phyloP scores from a whole-genome alignment of 2,329 filamentous ascomycete genomes.

The Sporothrix brunneoviolacea region DNA sequence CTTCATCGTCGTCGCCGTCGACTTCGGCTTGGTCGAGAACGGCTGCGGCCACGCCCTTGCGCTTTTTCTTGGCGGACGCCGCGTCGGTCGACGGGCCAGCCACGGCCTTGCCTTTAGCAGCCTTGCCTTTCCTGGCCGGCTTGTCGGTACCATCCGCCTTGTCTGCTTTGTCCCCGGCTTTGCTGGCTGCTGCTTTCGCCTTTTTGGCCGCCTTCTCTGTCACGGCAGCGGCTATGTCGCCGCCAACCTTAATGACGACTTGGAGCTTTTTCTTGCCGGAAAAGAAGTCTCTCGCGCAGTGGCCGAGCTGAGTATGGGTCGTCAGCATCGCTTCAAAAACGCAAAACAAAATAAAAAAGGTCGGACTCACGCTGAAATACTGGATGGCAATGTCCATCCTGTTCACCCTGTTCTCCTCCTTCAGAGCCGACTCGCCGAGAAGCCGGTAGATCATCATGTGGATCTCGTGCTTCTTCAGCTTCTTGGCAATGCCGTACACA shows the following conservation, averaged over 20 bases:
- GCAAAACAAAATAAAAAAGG: conserved; percentile 15
- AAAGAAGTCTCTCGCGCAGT: conserved; percentile 37
- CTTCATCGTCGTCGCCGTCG: conserved; percentile 21
- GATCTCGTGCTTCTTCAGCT: conserved; percentile 66
- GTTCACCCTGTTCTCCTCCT: conserved; percentile 63
- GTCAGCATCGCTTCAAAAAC: not conserved
- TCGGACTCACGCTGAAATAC: conserved; percentile 57
- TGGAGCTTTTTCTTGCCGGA: conserved; percentile 37
- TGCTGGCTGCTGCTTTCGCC: not conserved
- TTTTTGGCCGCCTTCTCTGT: not conserved
- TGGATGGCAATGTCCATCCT: conserved; percentile 61
- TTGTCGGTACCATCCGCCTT: conserved; percentile 15
- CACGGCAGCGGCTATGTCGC: conserved; percentile 15
- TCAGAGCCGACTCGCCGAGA: conserved; percentile 64
- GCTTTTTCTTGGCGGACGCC: conserved; percentile 4
- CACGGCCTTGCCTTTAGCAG: conserved; percentile 16
- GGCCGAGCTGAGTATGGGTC: conserved; percentile 35
- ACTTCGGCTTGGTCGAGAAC: conserved; percentile 29
- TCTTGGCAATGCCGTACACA: conserved; percentile 61
- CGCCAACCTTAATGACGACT: conserved; percentile 33
- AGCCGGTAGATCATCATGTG: conserved; percentile 79
- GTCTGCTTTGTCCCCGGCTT: not conserved
- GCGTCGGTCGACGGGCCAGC: conserved; percentile 26
- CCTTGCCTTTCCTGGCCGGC: conserved; percentile 4
- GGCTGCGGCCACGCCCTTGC: conserved; percentile 12